phyloP scores from a whole-genome alignment of 805 yeast species.

The Vanderwaltozyma verrucispora region DNA sequence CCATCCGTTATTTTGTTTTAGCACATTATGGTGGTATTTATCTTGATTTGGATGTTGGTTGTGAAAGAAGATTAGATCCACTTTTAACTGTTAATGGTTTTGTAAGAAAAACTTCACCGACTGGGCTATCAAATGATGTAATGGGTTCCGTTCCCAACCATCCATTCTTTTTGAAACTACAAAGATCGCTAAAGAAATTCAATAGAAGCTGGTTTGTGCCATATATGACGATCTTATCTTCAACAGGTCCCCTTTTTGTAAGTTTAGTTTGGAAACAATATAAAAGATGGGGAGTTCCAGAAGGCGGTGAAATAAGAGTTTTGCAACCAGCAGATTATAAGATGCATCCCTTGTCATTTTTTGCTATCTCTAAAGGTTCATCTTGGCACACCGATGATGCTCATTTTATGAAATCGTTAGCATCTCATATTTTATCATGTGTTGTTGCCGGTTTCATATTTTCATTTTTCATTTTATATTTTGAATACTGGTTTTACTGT shows the following conservation, averaged over 20 bases:
- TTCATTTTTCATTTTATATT: slow-evolving; percentile 37
- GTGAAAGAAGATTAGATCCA: slow-evolving; percentile 70
- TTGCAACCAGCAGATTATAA: slow-evolving; percentile 69
- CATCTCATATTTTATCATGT: slow-evolving; percentile 62
- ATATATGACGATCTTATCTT: slow-evolving; percentile 83
- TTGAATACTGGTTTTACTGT: slow-evolving; percentile 38
- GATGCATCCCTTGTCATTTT: slow-evolving; percentile 49
- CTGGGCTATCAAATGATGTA: slow-evolving; percentile 87
- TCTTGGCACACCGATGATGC: slow-evolving; percentile 94
- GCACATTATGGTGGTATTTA: slow-evolving; percentile 83
- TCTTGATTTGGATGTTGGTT: slow-evolving; percentile 85
- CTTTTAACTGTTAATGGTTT: slow-evolving; percentile 73
- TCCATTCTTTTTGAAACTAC: slow-evolving; percentile 67
- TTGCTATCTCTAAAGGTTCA: slow-evolving; percentile 69
- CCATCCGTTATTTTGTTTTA: slow-evolving; percentile 76
- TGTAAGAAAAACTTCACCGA: slow-evolving; percentile 78
- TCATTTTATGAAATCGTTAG: slow-evolving; percentile 58
- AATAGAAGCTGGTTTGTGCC: slow-evolving; percentile 77
- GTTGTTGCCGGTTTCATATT: slow-evolving; percentile 59
- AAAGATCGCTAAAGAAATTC: slow-evolving; percentile 51
- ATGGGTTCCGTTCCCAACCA: slow-evolving; percentile 85
- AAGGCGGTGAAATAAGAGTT: slow-evolving; percentile 54
- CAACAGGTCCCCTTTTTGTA: slow-evolving; percentile 85
- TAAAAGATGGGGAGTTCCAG: slow-evolving; percentile 63
- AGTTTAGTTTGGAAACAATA: slow-evolving; percentile 83